Percentiles rank a stretch among this genome's conserved stretches.
Evolutionary conservation across 2,329 filamentous ascomycete species (phyloP).

Genomic region (Fusarium sp.): DNA sequence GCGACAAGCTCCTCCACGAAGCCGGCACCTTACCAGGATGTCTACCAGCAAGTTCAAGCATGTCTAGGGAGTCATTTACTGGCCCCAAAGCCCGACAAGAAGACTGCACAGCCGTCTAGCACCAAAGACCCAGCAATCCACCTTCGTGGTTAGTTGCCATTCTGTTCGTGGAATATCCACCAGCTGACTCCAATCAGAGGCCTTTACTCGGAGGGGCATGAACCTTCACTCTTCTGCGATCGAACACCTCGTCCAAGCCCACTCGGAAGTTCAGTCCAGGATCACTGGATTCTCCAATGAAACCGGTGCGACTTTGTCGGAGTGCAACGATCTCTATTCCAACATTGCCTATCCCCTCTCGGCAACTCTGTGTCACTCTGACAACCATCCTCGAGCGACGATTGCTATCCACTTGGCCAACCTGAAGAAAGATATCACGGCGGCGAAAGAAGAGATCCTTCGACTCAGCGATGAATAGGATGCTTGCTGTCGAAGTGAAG

Average conservation of each 20-base stretch:
- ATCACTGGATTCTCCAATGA: constrained; percentile 35
- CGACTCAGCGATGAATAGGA: constrained; percentile 41
- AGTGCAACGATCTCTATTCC: constrained; percentile 41
- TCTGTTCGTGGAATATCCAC: accelerated
- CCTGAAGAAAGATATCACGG: constrained; percentile 35
- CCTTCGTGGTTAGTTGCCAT: constrained; percentile 32
- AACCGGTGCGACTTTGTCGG: constrained; percentile 23
- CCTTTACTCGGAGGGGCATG: constrained; percentile 38
- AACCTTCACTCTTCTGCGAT: constrained; percentile 9
- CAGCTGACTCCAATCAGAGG: constrained; percentile 28
- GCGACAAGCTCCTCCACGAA: constrained; percentile 10
- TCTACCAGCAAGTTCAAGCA: constrained; percentile 42
- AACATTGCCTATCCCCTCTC: constrained; percentile 47
- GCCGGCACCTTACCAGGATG: constrained; percentile 9
- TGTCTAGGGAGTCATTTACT: constrained; percentile 19
- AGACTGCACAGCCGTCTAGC: neutral
- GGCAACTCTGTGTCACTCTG: constrained; percentile 45
- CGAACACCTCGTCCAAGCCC: constrained; percentile 35
- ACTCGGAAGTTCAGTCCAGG: constrained; percentile 34
- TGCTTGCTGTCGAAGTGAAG: constrained; percentile 34
- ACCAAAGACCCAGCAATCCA: constrained; percentile 15
- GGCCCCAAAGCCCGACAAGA: neutral
- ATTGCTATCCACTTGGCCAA: constrained; percentile 41
- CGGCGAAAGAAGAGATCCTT: constrained; percentile 40
- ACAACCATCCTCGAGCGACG: constrained; percentile 36